These are phyloP conservation scores for Botrytis hyacinthi DNA, from an alignment of 2,329 filamentous ascomycete species.

Conservation along the genomic window DNA sequence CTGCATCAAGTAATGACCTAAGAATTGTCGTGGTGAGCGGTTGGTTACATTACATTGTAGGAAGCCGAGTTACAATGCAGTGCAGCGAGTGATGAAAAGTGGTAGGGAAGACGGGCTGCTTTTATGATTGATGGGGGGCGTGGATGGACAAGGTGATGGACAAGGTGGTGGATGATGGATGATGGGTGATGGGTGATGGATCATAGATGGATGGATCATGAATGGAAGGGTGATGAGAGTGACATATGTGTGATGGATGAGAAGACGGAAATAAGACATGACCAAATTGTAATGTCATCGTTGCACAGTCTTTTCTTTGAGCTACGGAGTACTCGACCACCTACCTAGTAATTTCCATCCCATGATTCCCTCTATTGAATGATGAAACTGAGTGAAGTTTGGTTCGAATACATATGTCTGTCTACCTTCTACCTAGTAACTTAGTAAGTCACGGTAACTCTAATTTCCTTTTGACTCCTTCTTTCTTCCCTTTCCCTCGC, in stretches of 20 bases:
- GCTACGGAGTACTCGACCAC: background rate
- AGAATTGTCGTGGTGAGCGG: background rate
- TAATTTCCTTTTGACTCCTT: background rate
- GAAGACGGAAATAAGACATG: background rate
- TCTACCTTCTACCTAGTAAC: no score
- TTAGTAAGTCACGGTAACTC: background rate
- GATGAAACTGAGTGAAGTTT: background rate
- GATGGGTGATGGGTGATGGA: background rate
- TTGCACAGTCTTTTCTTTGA: background rate
- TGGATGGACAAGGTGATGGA: background rate
- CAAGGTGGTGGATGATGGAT: background rate
- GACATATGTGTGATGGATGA: background rate
- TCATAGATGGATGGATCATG: background rate
- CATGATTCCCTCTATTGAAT: background rate
- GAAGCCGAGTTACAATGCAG: conserved; percentile 1
- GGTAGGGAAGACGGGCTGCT: background rate
- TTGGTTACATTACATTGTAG: background rate
- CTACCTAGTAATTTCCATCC: background rate
- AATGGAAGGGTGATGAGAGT: background rate
- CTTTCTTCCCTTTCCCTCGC: background rate
- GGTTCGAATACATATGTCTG: background rate
- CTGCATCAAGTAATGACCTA: background rate
- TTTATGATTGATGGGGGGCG: background rate
- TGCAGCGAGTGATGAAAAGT: background rate
- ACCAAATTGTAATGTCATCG: background rate